Conservation (phyloP, 2,329 filamentous ascomycete species). For the Fusarium sp. region DNA sequence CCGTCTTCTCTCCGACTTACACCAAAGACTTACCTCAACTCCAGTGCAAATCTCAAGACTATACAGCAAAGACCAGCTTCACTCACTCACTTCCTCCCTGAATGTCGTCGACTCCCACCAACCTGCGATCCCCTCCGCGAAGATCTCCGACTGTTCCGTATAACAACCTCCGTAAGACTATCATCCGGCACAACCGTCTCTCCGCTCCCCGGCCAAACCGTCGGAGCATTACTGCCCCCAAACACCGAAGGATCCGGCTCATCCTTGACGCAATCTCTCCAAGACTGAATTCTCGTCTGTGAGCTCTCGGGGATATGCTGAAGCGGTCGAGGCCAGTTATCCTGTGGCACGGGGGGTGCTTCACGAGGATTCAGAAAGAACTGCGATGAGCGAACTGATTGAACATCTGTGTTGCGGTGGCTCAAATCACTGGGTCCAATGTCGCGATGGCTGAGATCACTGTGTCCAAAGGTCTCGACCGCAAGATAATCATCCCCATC, state of each 20-base stretch:
- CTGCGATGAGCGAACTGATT: constrained; percentile 2
- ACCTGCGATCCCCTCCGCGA: neutral
- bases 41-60: no score
- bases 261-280: constrained; percentile 4
- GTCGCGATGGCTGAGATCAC: neutral
- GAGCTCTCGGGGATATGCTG: neutral
- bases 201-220: constrained; percentile 9
- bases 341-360: neutral
- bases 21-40: neutral
- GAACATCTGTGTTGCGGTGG: neutral
- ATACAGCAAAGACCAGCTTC: neutral
- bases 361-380: neutral
- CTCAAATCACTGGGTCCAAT: neutral
- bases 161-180: constrained; percentile 1
- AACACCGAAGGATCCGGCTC: constrained; percentile 1
- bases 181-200: constrained; percentile 5
- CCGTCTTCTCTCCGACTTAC: neutral
- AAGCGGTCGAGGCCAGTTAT: neutral
- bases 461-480: neutral
- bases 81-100: neutral
- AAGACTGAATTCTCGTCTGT: neutral
- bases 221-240: constrained; percentile 10
- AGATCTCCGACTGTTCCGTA: no score
- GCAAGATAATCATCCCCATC: neutral
- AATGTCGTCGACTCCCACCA: neutral